phyloP scores from a whole-genome alignment of 306 rosid genomes.

The Lathyrus tuberosus region DNA sequence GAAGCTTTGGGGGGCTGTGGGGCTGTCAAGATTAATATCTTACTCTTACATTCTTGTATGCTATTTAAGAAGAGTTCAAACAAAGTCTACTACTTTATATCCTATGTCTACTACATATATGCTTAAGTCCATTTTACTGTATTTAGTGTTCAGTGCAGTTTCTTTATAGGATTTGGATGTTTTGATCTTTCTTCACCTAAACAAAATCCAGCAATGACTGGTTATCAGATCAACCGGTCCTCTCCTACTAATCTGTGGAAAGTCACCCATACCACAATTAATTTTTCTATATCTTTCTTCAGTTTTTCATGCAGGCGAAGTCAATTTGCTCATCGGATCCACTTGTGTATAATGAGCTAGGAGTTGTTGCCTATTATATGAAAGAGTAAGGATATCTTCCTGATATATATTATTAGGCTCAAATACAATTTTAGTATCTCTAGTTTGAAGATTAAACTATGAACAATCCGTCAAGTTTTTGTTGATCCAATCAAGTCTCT shows the following conservation, averaged over 20 bases:
- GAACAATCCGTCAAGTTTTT: background rate
- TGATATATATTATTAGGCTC: conserved; percentile 17
- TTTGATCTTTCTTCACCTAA: background rate
- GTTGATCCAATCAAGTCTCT: background rate
- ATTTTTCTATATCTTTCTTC: conserved; percentile 40
- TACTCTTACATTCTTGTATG: background rate
- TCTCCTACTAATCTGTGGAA: conserved; percentile 7
- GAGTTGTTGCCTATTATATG: conserved; percentile 96
- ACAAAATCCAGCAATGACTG: conserved; percentile 17
- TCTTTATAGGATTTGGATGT: background rate
- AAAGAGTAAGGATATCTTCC: conserved; percentile 69
- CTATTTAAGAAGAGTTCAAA: conserved; percentile 9
- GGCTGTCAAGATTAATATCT: background rate
- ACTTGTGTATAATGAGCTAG: conserved; percentile 92
- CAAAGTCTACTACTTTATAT: conserved; percentile 22
- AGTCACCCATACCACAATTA: conserved; percentile 27
- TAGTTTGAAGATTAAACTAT: conserved; percentile 1
- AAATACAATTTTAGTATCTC: background rate
- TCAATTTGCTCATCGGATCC: conserved; percentile 89
- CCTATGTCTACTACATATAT: background rate
- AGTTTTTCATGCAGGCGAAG: conserved; percentile 91
- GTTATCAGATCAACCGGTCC: conserved; percentile 8
- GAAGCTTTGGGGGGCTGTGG: background rate
- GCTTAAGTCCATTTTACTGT: background rate
- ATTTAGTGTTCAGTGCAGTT: background rate